Percentiles rank a stretch among this genome's conserved stretches.
Conservation (phyloP, 2,329 filamentous ascomycete genomes). For the Thermochaetoides dissita region DNA sequence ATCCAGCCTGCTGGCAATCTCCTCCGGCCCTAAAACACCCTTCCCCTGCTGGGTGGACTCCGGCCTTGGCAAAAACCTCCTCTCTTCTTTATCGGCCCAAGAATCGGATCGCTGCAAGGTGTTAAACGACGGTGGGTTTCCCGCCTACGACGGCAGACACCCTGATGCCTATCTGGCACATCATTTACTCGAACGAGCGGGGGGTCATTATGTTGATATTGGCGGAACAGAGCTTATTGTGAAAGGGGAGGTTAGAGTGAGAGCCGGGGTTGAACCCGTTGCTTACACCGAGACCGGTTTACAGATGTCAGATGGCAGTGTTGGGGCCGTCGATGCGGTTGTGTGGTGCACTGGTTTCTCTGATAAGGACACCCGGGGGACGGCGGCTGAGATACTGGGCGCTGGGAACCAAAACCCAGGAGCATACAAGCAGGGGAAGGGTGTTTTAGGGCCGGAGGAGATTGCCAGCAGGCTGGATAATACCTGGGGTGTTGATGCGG, state of each 20-base stretch:
- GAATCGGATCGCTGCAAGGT: constrained; percentile 23
- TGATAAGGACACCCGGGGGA: constrained; percentile 18
- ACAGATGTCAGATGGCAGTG: constrained; percentile 21
- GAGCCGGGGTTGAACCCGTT: constrained; percentile 18
- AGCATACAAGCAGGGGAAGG: background rate
- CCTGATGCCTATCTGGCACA: constrained; percentile 16
- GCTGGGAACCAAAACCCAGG: constrained; percentile 1
- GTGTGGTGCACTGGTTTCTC: constrained; percentile 28
- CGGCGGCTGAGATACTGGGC: constrained; percentile 19
- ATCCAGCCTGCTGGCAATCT: constrained; percentile 22
- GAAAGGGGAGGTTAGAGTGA: constrained; percentile 20
- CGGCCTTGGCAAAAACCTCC: constrained; percentile 9
- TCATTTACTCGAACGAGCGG: constrained; percentile 23
- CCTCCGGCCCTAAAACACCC: constrained; percentile 15
- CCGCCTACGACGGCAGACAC: constrained; percentile 21
- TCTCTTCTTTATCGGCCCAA: constrained; percentile 14
- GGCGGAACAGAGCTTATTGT: constrained; percentile 21
- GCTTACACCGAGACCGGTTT: constrained; percentile 21
- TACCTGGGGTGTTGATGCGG: constrained; percentile 27
- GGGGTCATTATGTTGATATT: constrained; percentile 28
- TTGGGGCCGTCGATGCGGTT: constrained; percentile 23
- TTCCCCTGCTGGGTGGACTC: constrained; percentile 15
- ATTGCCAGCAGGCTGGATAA: constrained; percentile 22
- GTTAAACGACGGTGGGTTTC: constrained; percentile 23
- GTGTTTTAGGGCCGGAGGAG: constrained; percentile 16